A percentile compares a stretch with the other conserved stretches of the same genome.
Conservation (phyloP, 352 stramenopile genomes). For the Globisporangium nagaii region DNA sequence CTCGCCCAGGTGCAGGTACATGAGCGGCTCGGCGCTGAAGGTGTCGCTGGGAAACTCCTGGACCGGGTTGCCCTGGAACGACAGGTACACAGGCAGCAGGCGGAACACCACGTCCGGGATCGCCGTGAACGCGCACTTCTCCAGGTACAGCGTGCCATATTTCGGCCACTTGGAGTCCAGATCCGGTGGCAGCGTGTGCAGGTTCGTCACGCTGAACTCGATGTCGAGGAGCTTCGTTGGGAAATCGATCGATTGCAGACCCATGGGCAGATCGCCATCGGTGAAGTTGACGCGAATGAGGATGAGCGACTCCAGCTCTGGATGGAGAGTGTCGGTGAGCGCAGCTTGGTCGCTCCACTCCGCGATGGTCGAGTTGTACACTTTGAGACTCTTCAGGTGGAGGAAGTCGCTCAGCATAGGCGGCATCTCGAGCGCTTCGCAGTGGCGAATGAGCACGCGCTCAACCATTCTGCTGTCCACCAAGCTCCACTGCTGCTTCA, state of each 20-base stretch:
- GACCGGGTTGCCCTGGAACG: not conserved
- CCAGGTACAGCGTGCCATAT: not conserved
- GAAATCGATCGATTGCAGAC: conserved; percentile 5
- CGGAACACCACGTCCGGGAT: not conserved
- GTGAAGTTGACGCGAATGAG: conserved; percentile 19
- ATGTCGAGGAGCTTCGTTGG: conserved; percentile 9
- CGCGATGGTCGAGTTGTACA: conserved; percentile 31
- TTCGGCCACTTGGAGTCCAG: conserved; percentile 7
- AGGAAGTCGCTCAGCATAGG: conserved; percentile 16
- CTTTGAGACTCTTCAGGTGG: conserved; percentile 15
- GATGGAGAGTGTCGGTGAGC: conserved; percentile 20
- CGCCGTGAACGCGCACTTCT: conserved; percentile 3
- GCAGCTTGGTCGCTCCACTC: conserved; percentile 19
- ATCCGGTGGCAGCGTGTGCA: conserved; percentile 4
- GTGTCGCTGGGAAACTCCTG: not conserved
- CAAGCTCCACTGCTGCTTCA: conserved; percentile 10
- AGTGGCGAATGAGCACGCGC: conserved; percentile 24
- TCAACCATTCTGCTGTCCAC: conserved; percentile 15
- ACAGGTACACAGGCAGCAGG: not conserved
- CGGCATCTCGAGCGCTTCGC: conserved; percentile 16
- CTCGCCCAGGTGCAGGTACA: conserved; percentile 14
- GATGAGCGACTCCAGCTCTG: conserved; percentile 12
- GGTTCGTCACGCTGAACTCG: conserved; percentile 12
- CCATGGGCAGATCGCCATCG: conserved; percentile 5
- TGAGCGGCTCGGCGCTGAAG: conserved; percentile 12